Percentiles rank a stretch among this genome's conserved stretches.
Conservation (phyloP, 129 eudicot species). For the Chrysanthemum lavandulifolium region DNA sequence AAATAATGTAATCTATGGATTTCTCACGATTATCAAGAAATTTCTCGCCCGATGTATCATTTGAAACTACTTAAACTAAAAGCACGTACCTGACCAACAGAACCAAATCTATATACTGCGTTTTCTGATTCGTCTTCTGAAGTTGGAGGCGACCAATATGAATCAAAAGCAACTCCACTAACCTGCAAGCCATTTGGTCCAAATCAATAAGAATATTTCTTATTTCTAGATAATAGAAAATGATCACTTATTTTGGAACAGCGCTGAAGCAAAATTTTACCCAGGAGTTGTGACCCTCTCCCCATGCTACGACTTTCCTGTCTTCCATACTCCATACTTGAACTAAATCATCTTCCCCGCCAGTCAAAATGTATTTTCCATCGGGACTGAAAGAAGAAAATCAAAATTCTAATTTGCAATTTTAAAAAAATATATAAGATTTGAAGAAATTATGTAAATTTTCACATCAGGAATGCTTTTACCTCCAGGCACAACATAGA, state of each 20-base stretch:
- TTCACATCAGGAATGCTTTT: conserved; percentile 19
- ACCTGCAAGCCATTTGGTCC: conserved; percentile 50
- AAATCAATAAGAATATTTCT: conserved; percentile 2
- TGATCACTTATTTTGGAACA: neutral
- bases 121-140: conserved; percentile 68
- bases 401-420: neutral
- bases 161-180: conserved; percentile 89
- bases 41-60: neutral
- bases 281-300: conserved; percentile 97
- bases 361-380: conserved; percentile 82
- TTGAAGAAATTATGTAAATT: conserved; percentile 16
- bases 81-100: conserved; percentile 77
- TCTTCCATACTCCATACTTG: conserved; percentile 99
- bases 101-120: conserved; percentile 78
- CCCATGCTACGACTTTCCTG: conserved; percentile 92
- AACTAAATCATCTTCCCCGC: conserved; percentile 95
- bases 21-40: no score
- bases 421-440: neutral
- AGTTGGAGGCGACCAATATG: conserved; percentile 77
- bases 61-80: conserved; percentile 2
- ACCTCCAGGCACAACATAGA: conserved; percentile 97
- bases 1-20: no score
- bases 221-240: neutral
- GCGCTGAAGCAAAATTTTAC: conserved; percentile 34
- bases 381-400: conserved; percentile 51